Conservation (phyloP, 2,329 filamentous ascomycete species). For the Gliomastix tumulicola region DNA sequence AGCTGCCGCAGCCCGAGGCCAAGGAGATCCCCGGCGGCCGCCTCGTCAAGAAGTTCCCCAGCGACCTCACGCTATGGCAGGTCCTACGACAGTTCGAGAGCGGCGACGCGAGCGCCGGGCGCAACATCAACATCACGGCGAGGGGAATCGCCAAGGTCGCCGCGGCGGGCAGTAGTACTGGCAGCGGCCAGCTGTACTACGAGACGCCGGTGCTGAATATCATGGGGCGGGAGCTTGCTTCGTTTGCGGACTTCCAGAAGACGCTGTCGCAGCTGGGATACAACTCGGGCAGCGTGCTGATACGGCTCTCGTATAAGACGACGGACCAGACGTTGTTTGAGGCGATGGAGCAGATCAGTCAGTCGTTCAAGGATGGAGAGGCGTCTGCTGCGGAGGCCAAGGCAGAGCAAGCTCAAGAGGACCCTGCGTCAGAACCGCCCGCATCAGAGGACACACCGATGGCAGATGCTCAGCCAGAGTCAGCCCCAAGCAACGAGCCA, state of each 20-base stretch:
- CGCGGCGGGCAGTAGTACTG: slow-evolving; percentile 42
- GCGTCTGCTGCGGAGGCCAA: slow-evolving; percentile 11
- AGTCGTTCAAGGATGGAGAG: slow-evolving; percentile 59
- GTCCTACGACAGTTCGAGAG: slow-evolving; percentile 87
- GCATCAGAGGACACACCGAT: slow-evolving; percentile 12
- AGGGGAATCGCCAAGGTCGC: slow-evolving; percentile 63
- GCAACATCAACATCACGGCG: slow-evolving; percentile 73
- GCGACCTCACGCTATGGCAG: slow-evolving; percentile 82
- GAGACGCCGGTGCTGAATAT: slow-evolving; percentile 81
- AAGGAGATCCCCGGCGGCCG: slow-evolving; percentile 56
- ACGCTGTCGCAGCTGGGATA: slow-evolving; percentile 81
- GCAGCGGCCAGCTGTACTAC: slow-evolving; percentile 75
- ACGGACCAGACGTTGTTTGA: slow-evolving; percentile 77
- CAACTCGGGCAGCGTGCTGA: slow-evolving; percentile 72
- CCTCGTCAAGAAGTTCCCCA: slow-evolving; percentile 78
- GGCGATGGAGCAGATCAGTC: slow-evolving; percentile 73
- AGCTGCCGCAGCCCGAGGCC: slow-evolving; percentile 68
- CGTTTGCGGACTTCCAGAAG: slow-evolving; percentile 80
- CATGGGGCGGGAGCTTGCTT: slow-evolving; percentile 71
- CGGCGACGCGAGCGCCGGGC: slow-evolving; percentile 52
- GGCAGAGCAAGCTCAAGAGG: slow-evolving; percentile 4
- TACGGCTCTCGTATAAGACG: slow-evolving; percentile 69
- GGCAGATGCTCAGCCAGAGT: slow-evolving; percentile 9
- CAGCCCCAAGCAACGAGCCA: neutral
- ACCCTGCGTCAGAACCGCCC: slow-evolving; percentile 3